Base-by-base conservation (phyloP, 441 rosid species). In the Gossypium trilobum region DNA sequence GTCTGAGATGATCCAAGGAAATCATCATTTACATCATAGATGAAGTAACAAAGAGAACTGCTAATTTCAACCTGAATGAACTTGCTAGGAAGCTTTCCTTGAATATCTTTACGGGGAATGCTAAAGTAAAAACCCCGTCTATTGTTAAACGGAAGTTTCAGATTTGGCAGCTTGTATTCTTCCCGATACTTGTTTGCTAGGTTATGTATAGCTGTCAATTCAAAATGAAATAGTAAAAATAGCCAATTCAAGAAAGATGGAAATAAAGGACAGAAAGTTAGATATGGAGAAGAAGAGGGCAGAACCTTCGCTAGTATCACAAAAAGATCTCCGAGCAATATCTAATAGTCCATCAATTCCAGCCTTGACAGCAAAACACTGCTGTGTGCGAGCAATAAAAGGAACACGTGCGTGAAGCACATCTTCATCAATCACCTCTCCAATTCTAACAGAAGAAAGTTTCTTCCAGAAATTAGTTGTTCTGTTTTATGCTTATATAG, bases 341-440 rank as follows among this genome's bases (percentile, higher is more conserved):
- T 92, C 99, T 77, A 95, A 66, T 76, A 92, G 91, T 29, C 98
- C 99, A 82, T 95, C 99, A 72, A 89, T 89, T 67, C 99, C 96
- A 44, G 96, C 88, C 83, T 91, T 92, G 78, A 95, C 89, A 83
- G 98, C 98, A 85, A 95, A 95, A 84, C 98, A 95, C 83, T 92
- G 99, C 79, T 95, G 98, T 71, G 99, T 91, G 66, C 96, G 95
- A 73, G 99, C 98, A 82, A 92, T 86, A 81, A 92, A 95, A 69
- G 99, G 95, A 78, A 84, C 93, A 66, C 97, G 89, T 71, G 99
- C 92, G 79, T 95, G 99, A 78, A 95, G 97, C 75, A 95, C 95
- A 79, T 92, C 97, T 83, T 92, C 99, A 78, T 92, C 96, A 42
- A 95, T 89, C 68, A 88, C 96, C 80, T 89, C 97, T 55, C 97